Evolutionary conservation across 2,329 filamentous ascomycete species (phyloP), one percentile per base, ranked within the genome.

Genomic region (Colletotrichum cordylinicola): DNA sequence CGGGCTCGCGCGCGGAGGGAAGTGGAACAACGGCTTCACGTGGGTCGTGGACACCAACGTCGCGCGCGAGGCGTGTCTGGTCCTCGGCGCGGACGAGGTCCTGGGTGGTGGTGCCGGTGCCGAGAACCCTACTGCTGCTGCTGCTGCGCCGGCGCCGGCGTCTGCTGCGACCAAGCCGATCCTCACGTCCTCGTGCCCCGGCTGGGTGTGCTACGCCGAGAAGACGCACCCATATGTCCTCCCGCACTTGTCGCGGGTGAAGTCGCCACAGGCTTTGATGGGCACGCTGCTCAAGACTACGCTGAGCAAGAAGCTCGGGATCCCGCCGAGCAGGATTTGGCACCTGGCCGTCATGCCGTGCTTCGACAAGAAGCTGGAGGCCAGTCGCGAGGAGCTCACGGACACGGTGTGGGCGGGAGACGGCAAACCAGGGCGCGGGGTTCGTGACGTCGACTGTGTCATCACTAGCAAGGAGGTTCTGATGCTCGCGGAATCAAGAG

Each of bases 181-280:
- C 35, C 89, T 99, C 58, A 95, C 96, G 10, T 96, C 96, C 5
- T 95, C 95, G 24, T 99, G 97, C 83, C 97, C 97, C 1, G 97
- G 97, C 9, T 99, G 98, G 96, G 96, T 99, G 72, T 99, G 97
- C 86, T 99, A 99, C 82, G 96, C 96, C 31, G 97, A 99, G 84
- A 98, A 99, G 87, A 98, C 96, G 71, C 97, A 99, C 82, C 96
- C 97, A 2, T 94, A 98, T 81, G 93, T 98, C 71, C 90, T 99
- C 66, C 95, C 96, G 33, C 96, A 99, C 84, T 89, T 99, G 70
- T 98, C 96, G 74, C 92, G 92, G 66, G 90, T 98, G 78, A 99
- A 98, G 84, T 98, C 96, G 7, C 96, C 97, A 16, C 97, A 99
- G 84, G 96, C 97, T 31, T 86, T 99, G 68, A 94, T 95, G 78